A percentile compares a stretch with the other conserved stretches of the same genome.
These are phyloP conservation scores for Talaromyces sp. DNA, from an alignment of 2,329 filamentous ascomycete genomes.

Conservation along the genomic window DNA sequence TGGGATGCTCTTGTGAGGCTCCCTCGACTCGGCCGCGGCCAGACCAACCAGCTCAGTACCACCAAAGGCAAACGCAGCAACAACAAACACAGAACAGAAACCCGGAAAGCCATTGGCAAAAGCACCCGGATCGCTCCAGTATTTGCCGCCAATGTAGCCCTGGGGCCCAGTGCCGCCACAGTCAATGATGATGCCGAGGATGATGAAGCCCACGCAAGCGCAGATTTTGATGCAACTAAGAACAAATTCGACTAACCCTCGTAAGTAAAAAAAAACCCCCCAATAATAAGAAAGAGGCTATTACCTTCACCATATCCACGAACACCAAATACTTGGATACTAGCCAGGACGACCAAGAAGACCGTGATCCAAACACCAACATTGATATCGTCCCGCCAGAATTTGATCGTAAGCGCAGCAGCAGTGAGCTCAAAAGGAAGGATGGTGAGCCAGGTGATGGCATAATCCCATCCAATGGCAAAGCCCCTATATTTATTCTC, in stretches of 20 bases:
- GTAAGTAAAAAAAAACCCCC: background rate
- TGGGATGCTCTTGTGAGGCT: conserved; percentile 47
- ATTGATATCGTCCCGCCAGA: conserved; percentile 48
- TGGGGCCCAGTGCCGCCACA: conserved; percentile 37
- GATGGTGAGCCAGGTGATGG: conserved; percentile 76
- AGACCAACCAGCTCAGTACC: conserved; percentile 52
- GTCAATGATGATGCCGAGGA: conserved; percentile 67
- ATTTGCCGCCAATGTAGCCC: conserved; percentile 35
- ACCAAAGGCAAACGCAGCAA: conserved; percentile 53
- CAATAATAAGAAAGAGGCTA: background rate
- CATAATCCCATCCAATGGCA: conserved; percentile 55
- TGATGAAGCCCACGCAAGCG: conserved; percentile 60
- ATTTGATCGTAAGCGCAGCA: conserved; percentile 50
- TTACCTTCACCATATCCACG: conserved; percentile 36
- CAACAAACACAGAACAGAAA: conserved; percentile 54
- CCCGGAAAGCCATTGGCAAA: conserved; percentile 44
- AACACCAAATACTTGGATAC: conserved; percentile 55
- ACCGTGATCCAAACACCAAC: conserved; percentile 53
- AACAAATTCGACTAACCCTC: conserved; percentile 48
- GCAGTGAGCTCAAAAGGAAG: conserved; percentile 71
- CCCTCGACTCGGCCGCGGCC: conserved; percentile 48
- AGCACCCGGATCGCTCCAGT: conserved; percentile 35
- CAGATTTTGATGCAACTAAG: conserved; percentile 55
- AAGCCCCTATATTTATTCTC: conserved; percentile 30
- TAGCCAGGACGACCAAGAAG: conserved; percentile 48